Evolutionary conservation across 352 stramenopile genomes (phyloP).

Genomic region (Phytophthora sp.): DNA sequence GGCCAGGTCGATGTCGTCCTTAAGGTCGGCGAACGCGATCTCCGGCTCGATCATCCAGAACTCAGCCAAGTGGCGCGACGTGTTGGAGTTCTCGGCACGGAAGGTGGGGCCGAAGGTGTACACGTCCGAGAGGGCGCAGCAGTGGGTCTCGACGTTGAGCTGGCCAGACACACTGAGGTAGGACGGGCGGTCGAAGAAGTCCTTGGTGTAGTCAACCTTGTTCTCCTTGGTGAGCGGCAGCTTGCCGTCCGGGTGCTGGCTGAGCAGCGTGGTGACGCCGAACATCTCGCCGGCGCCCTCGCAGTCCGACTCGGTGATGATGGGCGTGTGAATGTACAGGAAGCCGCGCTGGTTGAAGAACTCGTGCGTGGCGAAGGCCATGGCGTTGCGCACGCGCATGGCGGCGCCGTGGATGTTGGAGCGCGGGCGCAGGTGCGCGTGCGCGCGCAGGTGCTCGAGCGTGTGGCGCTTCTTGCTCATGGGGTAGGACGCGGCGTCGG

Average conservation of each 20-base stretch:
- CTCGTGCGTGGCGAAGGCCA: constrained; percentile 93
- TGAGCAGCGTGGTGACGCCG: constrained; percentile 92
- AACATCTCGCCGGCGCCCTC: constrained; percentile 99
- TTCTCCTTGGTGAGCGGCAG: constrained; percentile 61
- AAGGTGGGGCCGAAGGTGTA: constrained; percentile 99
- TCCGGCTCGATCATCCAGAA: constrained; percentile 99
- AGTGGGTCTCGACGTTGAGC: constrained; percentile 96
- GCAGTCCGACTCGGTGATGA: constrained; percentile 97
- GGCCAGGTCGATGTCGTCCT: constrained; percentile 95
- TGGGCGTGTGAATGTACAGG: constrained; percentile 95
- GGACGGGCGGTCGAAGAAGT: constrained; percentile 91
- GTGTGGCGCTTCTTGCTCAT: constrained; percentile 94
- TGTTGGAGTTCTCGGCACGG: constrained; percentile 99
- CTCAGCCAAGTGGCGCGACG: constrained; percentile 96
- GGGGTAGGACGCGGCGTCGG: constrained; percentile 89
- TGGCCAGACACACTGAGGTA: constrained; percentile 97
- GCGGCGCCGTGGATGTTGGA: constrained; percentile 92
- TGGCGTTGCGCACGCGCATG: constrained; percentile 93
- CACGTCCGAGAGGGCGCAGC: constrained; percentile 84
- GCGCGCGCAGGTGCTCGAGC: constrained; percentile 92
- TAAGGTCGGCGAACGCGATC: constrained; percentile 90
- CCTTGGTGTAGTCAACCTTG: constrained; percentile 90
- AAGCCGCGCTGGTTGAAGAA: constrained; percentile 95
- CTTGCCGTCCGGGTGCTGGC: constrained; percentile 76
- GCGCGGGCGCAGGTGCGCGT: constrained; percentile 93